These are phyloP conservation scores for Cystoisospora suis DNA, from an alignment of 169 alveolate species.

Conservation along the genomic window DNA sequence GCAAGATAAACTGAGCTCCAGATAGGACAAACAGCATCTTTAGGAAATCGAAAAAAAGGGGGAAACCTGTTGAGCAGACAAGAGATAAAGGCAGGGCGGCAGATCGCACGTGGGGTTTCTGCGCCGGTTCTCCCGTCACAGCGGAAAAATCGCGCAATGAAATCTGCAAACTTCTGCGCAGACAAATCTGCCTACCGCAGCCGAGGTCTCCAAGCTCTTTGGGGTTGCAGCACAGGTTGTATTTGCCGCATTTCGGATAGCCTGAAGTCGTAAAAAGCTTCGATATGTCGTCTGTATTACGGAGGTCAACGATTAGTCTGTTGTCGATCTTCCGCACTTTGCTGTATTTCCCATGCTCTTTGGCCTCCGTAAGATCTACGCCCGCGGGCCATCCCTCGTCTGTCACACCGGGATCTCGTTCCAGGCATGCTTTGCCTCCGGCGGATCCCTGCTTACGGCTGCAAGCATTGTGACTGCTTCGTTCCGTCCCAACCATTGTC, in stretches of 20 bases:
- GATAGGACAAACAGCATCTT: constrained; percentile 49
- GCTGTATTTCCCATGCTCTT: constrained; percentile 63
- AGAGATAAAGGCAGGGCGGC: neutral
- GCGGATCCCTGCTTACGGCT: too few species aligned
- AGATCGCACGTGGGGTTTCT: neutral
- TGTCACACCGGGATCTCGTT: too few species aligned
- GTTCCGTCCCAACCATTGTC: too few species aligned
- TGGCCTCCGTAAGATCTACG: constrained; percentile 50
- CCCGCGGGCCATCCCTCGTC: too few species aligned
- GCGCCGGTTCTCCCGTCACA: neutral
- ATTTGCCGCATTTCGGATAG: constrained; percentile 52
- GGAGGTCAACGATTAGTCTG: constrained; percentile 37
- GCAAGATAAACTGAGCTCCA: constrained; percentile 47
- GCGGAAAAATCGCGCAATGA: neutral
- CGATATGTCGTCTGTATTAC: constrained; percentile 48
- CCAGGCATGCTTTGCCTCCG: too few species aligned
- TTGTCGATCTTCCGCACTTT: constrained; percentile 56
- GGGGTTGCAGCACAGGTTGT: constrained; percentile 60
- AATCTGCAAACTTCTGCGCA: neutral
- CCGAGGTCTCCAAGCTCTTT: constrained; percentile 64
- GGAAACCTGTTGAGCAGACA: constrained; percentile 56
- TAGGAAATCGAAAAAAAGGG: constrained; percentile 59
- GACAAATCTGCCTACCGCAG: constrained; percentile 36
- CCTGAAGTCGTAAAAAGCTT: constrained; percentile 58
- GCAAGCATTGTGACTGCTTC: too few species aligned